These are phyloP conservation scores for Penicillium glabrum DNA, from an alignment of 2,329 filamentous ascomycete genomes.

Conservation along the genomic window DNA sequence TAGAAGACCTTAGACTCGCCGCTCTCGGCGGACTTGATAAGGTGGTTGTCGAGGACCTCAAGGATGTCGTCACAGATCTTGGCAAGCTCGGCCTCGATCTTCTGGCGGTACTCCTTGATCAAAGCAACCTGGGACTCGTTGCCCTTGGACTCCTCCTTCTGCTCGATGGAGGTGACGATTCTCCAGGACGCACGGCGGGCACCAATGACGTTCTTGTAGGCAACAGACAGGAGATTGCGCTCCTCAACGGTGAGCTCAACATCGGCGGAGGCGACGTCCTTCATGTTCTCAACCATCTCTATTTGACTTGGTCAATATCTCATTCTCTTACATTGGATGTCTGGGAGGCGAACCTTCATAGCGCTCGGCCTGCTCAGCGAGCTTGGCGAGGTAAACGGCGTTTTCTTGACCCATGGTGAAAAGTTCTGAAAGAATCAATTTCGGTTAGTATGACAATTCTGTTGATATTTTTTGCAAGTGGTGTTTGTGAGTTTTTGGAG, in stretches of 20 bases:
- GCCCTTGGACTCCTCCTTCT: slow-evolving; percentile 99
- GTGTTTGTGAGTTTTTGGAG: not conserved
- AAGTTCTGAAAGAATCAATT: slow-evolving; percentile 31
- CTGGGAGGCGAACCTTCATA: slow-evolving; percentile 77
- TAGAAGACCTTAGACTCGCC: slow-evolving; percentile 99
- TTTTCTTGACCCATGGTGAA: slow-evolving; percentile 98
- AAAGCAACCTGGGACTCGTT: slow-evolving; percentile 84
- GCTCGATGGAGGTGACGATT: slow-evolving; percentile 97
- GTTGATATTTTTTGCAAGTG: not conserved
- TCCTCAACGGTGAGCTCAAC: slow-evolving; percentile 86
- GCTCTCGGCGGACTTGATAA: slow-evolving; percentile 90
- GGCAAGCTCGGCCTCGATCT: slow-evolving; percentile 94
- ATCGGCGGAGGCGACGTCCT: slow-evolving; percentile 88
- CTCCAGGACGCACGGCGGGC: slow-evolving; percentile 96
- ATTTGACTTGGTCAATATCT: slow-evolving; percentile 28
- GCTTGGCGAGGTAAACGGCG: slow-evolving; percentile 99
- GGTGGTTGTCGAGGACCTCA: slow-evolving; percentile 87
- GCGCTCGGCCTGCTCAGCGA: slow-evolving; percentile 99
- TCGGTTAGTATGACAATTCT: not conserved
- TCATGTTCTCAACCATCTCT: slow-evolving; percentile 99
- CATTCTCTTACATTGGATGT: slow-evolving; percentile 17
- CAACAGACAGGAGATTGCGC: slow-evolving; percentile 94
- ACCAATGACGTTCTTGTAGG: slow-evolving; percentile 99
- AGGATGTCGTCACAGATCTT: slow-evolving; percentile 98
- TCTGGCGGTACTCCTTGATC: slow-evolving; percentile 98